Evolutionary conservation across 495 filamentous ascomycete species (phyloP).

Genomic region (Mytilinidion resinicola): DNA sequence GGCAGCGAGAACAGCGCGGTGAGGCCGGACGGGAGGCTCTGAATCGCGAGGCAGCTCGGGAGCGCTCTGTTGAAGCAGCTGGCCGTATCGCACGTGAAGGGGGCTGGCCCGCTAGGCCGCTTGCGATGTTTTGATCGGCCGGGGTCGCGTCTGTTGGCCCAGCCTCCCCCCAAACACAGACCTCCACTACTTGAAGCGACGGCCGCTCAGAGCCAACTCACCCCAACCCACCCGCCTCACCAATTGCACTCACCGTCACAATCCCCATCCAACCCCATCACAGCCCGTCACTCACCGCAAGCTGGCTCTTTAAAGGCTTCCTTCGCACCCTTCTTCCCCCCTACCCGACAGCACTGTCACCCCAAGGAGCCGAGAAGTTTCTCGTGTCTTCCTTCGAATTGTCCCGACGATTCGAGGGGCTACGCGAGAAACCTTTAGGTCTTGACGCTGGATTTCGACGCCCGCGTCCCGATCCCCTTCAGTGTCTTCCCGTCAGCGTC

Average conservation of each 20-base stretch:
- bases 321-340: slow-evolving; percentile 11
- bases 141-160: not conserved
- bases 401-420: slow-evolving; percentile 79
- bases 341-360: slow-evolving; percentile 13
- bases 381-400: slow-evolving; percentile 93
- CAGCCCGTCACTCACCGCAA: slow-evolving; percentile 9
- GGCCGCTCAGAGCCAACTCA: not conserved
- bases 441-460: slow-evolving; percentile 99
- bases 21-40: not conserved
- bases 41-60: not conserved
- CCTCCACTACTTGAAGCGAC: not conserved
- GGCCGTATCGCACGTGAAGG: not conserved
- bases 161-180: not conserved
- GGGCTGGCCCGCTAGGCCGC: too few species aligned
- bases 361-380: slow-evolving; percentile 63
- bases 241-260: slow-evolving; percentile 1
- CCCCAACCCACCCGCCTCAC: not conserved
- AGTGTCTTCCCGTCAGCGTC: slow-evolving; percentile 95
- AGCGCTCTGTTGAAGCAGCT: not conserved
- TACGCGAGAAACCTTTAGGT: slow-evolving; percentile 81
- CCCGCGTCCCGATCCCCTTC: slow-evolving; percentile 97
- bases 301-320: slow-evolving; percentile 20
- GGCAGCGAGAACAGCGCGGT: not conserved
- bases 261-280: slow-evolving; percentile 14
- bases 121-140: too few species aligned